A percentile compares a stretch with the other conserved stretches of the same genome.
Evolutionary conservation across 495 filamentous ascomycete genomes (phyloP).

Genomic region (Chaetomidium leptoderma): DNA sequence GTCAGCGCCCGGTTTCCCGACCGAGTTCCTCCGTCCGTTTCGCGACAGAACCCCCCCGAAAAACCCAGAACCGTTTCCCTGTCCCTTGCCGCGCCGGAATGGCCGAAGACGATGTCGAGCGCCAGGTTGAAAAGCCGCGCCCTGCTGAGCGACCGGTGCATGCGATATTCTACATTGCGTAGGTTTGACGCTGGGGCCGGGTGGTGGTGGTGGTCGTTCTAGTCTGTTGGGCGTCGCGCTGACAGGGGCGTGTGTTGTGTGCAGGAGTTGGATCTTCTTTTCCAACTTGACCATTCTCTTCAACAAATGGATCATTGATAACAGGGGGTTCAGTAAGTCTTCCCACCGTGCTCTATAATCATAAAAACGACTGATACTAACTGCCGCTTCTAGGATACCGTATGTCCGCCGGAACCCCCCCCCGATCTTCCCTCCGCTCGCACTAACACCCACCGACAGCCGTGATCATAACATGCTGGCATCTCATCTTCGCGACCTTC

Average conservation of each 20-base stretch:
- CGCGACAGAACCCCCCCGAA: neutral
- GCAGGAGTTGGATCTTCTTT: conserved; percentile 79
- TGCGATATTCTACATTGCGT: conserved; percentile 26
- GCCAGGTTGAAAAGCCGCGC: conserved; percentile 23
- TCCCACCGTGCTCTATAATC: neutral
- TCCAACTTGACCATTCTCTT: conserved; percentile 88
- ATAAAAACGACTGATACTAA: conserved; percentile 17
- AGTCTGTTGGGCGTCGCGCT: neutral
- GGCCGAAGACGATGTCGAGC: conserved; percentile 25
- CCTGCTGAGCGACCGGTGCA: conserved; percentile 18
- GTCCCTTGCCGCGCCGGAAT: conserved; percentile 9
- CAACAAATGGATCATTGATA: conserved; percentile 87
- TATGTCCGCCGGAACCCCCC: conserved; percentile 18
- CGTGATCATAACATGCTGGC: conserved; percentile 69
- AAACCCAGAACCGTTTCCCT: neutral
- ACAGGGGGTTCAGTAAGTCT: conserved; percentile 70
- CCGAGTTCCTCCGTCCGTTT: neutral
- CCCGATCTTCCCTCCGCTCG: neutral
- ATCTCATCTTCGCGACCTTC: conserved; percentile 66
- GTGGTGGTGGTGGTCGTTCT: neutral
- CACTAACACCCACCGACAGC: conserved; percentile 29
- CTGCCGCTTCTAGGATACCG: conserved; percentile 28
- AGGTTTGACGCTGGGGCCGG: neutral
- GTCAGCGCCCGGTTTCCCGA: no score
- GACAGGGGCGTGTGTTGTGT: conserved; percentile 7